These are phyloP conservation scores for Dendrobium chrysotoxum DNA, from an alignment of 106 monocot species.

Conservation along the genomic window DNA sequence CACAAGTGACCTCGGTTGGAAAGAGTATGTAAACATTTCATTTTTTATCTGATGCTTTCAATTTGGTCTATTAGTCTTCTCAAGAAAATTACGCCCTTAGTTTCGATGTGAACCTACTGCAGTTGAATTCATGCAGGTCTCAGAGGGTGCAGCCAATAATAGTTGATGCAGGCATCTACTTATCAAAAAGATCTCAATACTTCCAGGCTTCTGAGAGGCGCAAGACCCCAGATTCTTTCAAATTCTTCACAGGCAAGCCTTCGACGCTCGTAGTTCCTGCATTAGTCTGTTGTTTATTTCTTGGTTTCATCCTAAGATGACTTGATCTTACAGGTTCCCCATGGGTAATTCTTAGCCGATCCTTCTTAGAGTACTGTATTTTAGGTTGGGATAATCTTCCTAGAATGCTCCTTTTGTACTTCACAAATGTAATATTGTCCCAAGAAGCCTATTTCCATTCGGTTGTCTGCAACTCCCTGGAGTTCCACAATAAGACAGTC, in stretches of 20 bases:
- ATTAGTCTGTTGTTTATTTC: neutral
- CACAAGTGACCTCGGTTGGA: slow-evolving; percentile 61
- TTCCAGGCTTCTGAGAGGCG: slow-evolving; percentile 55
- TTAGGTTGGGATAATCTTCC: slow-evolving; percentile 65
- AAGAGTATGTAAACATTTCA: slow-evolving; percentile 38
- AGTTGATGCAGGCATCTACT: slow-evolving; percentile 64
- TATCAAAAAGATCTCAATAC: slow-evolving; percentile 35
- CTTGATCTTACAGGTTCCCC: slow-evolving; percentile 54
- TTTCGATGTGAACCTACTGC: neutral
- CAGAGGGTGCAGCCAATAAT: slow-evolving; percentile 73
- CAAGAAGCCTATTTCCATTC: slow-evolving; percentile 65
- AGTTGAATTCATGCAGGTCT: slow-evolving; percentile 6
- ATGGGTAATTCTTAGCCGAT: slow-evolving; percentile 67
- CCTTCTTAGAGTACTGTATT: slow-evolving; percentile 50
- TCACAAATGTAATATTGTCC: slow-evolving; percentile 48
- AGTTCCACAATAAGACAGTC: slow-evolving; percentile 47
- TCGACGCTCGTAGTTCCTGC: neutral
- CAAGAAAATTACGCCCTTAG: neutral
- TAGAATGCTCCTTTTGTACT: slow-evolving; percentile 53
- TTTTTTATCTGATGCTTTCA: neutral
- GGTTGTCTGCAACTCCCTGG: slow-evolving; percentile 48
- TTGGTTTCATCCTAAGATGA: neutral
- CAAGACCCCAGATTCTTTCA: slow-evolving; percentile 53
- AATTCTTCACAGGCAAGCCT: slow-evolving; percentile 49
- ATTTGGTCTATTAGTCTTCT: neutral